Conservation (phyloP, 345 rosid genomes). For the Salix purpurea region DNA sequence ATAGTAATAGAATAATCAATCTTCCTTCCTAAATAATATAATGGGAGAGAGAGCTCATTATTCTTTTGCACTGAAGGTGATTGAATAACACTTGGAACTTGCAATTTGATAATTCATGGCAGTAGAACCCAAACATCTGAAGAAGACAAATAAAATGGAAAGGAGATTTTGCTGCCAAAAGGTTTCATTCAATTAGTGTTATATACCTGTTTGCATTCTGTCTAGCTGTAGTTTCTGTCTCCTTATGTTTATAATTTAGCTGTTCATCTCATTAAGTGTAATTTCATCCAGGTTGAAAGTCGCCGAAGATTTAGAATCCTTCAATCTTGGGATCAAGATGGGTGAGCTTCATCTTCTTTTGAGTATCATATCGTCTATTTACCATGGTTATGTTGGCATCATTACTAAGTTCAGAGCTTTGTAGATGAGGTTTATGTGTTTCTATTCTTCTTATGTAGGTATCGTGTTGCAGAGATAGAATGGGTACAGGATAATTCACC, state of each 20-base stretch:
- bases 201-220: not conserved
- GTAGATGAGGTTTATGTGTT: conserved; percentile 2
- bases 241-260: not conserved
- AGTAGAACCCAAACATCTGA: not conserved
- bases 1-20: too few relatives aligned
- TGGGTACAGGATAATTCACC: conserved; percentile 77
- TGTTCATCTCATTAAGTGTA: not conserved
- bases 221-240: not conserved
- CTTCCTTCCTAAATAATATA: not conserved
- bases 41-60: not conserved
- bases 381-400: not conserved
- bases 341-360: conserved; percentile 50
- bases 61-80: not conserved
- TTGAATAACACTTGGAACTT: not conserved
- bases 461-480: conserved; percentile 88
- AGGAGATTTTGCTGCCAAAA: not conserved
- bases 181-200: not conserved
- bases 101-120: not conserved
- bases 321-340: conserved; percentile 91
- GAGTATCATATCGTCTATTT: not conserved
- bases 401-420: not conserved
- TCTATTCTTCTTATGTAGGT: conserved; percentile 38
- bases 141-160: not conserved
- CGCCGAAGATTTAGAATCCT: conserved; percentile 72
- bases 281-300: conserved; percentile 65